These are phyloP conservation scores for Saccharomyces hybrid DNA, from an alignment of 1,139 yeast genomes.

Conservation along the genomic window DNA sequence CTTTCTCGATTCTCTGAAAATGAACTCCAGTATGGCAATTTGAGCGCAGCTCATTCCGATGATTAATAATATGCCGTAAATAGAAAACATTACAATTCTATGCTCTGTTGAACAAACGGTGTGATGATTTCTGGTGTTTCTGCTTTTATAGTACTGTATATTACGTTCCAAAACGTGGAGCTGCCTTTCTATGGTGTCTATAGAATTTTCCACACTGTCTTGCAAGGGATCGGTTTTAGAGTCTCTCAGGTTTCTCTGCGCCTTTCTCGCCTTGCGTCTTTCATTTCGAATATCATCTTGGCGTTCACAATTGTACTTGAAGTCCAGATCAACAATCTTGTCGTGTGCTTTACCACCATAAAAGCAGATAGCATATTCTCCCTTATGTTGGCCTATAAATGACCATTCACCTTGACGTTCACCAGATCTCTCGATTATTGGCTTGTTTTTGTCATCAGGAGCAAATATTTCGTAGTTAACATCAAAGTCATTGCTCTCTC, in stretches of 20 bases:
- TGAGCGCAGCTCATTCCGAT: constrained; percentile 82
- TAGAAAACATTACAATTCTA: constrained; percentile 79
- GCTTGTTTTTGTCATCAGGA: constrained; percentile 47
- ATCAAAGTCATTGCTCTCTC: constrained; percentile 65
- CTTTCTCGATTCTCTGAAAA: constrained; percentile 78
- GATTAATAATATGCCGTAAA: constrained; percentile 74
- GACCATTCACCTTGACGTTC: constrained; percentile 83
- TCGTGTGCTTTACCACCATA: constrained; percentile 81
- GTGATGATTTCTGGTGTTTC: constrained; percentile 85
- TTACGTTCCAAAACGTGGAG: constrained; percentile 57
- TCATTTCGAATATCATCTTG: constrained; percentile 61
- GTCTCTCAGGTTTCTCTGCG: constrained; percentile 13
- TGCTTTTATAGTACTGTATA: constrained; percentile 79
- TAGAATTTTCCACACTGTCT: constrained; percentile 48
- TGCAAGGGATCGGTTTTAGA: constrained; percentile 35
- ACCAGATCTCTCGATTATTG: constrained; percentile 51
- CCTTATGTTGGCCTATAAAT: constrained; percentile 57
- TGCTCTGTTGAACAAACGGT: constrained; percentile 83
- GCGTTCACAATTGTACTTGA: constrained; percentile 36
- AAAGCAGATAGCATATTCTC: constrained; percentile 93
- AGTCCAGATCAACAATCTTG: constrained; percentile 83
- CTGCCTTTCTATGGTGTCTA: constrained; percentile 57
- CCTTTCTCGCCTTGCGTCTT: constrained; percentile 43
- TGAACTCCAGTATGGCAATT: constrained; percentile 73
- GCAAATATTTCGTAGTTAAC: constrained; percentile 68